These are phyloP conservation scores for Pythium rhizo-oryzae DNA, from an alignment of 352 stramenopile genomes.

Conservation along the genomic window DNA sequence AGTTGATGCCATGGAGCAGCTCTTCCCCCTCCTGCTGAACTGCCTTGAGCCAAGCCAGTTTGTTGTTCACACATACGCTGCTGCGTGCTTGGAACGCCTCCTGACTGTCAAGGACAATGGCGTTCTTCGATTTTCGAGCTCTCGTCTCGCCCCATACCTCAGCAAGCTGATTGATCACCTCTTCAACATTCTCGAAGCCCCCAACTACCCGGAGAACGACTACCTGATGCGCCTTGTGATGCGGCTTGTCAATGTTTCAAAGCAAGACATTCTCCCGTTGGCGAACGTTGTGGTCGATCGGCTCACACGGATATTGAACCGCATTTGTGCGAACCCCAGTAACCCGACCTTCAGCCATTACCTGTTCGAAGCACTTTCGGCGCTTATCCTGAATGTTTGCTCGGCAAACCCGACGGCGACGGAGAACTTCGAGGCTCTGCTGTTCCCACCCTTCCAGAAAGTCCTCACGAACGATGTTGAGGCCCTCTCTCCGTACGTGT, in stretches of 20 bases:
- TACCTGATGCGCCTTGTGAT: slow-evolving; percentile 99
- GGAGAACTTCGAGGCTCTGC: slow-evolving; percentile 93
- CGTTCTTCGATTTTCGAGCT: slow-evolving; percentile 75
- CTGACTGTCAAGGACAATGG: slow-evolving; percentile 93
- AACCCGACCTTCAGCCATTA: slow-evolving; percentile 99
- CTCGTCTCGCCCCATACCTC: slow-evolving; percentile 91
- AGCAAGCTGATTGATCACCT: slow-evolving; percentile 93
- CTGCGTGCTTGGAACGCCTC: slow-evolving; percentile 95
- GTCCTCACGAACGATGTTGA: slow-evolving; percentile 97
- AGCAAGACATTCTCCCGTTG: slow-evolving; percentile 93
- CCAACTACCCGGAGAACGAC: slow-evolving; percentile 96
- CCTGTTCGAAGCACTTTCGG: slow-evolving; percentile 98
- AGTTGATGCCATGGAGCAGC: slow-evolving; percentile 88
- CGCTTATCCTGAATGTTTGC: slow-evolving; percentile 94
- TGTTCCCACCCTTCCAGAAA: slow-evolving; percentile 98
- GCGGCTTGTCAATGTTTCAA: slow-evolving; percentile 92
- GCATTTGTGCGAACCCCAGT: slow-evolving; percentile 97
- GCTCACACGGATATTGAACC: slow-evolving; percentile 92
- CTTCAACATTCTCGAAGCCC: slow-evolving; percentile 95
- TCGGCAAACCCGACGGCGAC: slow-evolving; percentile 76
- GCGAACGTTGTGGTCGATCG: slow-evolving; percentile 95
- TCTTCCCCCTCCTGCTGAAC: slow-evolving; percentile 94
- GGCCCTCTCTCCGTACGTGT: slow-evolving; percentile 96
- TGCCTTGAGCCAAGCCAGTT: slow-evolving; percentile 85
- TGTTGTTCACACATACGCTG: slow-evolving; percentile 99